A percentile compares a stretch with the other conserved stretches of the same genome.
phyloP scores from a whole-genome alignment of 2,329 filamentous ascomycete species.

The Tricladium varicosporioides region DNA sequence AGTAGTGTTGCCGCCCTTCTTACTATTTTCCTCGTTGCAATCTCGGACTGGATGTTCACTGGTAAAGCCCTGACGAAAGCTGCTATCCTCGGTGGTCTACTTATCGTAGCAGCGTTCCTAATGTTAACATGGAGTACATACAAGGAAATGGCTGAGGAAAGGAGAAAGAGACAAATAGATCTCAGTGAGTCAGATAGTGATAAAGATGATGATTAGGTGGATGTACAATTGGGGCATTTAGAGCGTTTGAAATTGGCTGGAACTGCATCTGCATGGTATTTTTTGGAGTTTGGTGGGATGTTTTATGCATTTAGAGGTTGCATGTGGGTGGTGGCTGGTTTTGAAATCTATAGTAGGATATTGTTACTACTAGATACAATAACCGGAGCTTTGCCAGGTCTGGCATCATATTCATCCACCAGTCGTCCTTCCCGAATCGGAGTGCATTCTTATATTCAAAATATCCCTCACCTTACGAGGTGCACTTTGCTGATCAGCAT shows the following conservation, averaged over 20 bases:
- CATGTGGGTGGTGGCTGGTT: too few species aligned
- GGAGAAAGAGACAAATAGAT: conserved; percentile 53
- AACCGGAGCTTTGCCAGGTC: too few species aligned
- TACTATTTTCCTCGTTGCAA: conserved; percentile 93
- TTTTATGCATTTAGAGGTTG: too few species aligned
- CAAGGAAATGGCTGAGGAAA: conserved; percentile 85
- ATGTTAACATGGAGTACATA: conserved; percentile 90
- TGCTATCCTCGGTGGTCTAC: conserved; percentile 74
- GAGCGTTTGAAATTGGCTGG: background rate
- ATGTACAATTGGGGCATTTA: background rate
- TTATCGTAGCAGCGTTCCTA: conserved; percentile 88
- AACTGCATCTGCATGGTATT: too few species aligned
- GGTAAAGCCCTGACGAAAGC: conserved; percentile 72
- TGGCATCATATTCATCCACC: too few species aligned
- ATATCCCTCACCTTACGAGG: too few species aligned
- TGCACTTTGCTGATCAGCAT: too few species aligned
- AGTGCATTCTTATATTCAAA: too few species aligned
- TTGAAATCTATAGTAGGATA: too few species aligned
- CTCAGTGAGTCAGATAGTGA: conserved; percentile 45
- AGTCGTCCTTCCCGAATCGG: too few species aligned
- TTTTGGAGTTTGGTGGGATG: too few species aligned
- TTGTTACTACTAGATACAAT: too few species aligned
- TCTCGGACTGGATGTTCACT: conserved; percentile 85
- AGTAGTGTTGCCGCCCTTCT: conserved; percentile 89
- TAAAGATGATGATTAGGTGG: conserved; percentile 36